Conservation (phyloP, 116 monocot species). For the Thalassia testudinum region DNA sequence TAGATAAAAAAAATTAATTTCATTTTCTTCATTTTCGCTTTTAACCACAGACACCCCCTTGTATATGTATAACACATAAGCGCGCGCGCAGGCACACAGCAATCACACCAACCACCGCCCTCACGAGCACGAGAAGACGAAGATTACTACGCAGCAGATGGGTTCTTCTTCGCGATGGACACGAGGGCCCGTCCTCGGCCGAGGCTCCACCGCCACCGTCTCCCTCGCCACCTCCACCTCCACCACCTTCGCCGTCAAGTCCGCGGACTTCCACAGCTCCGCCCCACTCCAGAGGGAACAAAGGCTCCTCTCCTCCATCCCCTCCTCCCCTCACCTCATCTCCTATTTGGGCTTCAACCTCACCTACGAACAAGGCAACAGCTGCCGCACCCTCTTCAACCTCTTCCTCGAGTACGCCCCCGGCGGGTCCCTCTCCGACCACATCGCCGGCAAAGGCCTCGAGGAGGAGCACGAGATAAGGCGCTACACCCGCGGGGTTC, state of each 20-base stretch:
- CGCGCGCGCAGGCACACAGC: too few relatives aligned
- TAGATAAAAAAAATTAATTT: too few relatives aligned
- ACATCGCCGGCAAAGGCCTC: constrained; percentile 6
- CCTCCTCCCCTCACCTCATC: constrained; percentile 22
- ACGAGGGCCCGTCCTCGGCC: constrained; percentile 36
- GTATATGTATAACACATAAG: too few relatives aligned
- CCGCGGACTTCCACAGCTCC: constrained; percentile 29
- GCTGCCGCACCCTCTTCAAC: constrained; percentile 20
- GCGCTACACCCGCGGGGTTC: constrained; percentile 15
- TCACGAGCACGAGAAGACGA: too few relatives aligned
- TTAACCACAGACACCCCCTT: too few relatives aligned
- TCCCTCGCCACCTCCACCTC: constrained; percentile 18
- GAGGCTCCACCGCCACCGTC: constrained; percentile 71
- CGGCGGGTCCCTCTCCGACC: constrained; percentile 50
- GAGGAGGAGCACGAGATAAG: constrained; percentile 21
- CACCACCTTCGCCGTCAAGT: constrained; percentile 67
- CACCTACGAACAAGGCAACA: constrained; percentile 9
- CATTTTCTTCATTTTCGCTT: too few relatives aligned
- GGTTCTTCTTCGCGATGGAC: constrained; percentile 16
- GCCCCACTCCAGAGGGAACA: constrained; percentile 33
- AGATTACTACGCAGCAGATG: too few relatives aligned
- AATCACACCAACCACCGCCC: too few relatives aligned
- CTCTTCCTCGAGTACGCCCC: constrained; percentile 74
- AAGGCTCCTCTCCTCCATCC: constrained; percentile 30
- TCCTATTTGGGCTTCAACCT: constrained; percentile 51